Conservation (phyloP, 345 rosid genomes). For the Gossypium stocksii region DNA sequence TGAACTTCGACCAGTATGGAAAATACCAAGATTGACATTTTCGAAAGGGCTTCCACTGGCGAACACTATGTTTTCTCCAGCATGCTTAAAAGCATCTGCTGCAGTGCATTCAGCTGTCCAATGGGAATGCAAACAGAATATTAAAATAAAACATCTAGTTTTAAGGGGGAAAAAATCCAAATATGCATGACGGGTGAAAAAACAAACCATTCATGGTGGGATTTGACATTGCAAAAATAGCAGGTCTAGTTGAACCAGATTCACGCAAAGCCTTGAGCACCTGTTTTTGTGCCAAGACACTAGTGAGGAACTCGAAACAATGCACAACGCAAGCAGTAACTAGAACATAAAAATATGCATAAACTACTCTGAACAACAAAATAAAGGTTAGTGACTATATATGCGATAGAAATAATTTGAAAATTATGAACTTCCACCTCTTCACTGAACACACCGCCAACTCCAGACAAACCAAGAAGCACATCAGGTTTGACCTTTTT, state of each 20-base stretch:
- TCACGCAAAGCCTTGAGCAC: constrained; percentile 88
- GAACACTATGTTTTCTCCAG: constrained; percentile 86
- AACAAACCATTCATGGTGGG: constrained; percentile 89
- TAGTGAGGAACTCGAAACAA: constrained; percentile 7
- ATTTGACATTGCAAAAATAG: constrained; percentile 97
- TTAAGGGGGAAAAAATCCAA: constrained; percentile 5
- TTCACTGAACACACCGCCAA: constrained; percentile 84
- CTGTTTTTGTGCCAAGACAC: constrained; percentile 37
- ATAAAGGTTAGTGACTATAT: background rate
- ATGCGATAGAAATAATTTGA: background rate
- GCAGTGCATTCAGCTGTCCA: constrained; percentile 95
- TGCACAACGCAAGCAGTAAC: background rate
- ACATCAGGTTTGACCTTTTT: constrained; percentile 82
- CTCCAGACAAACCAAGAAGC: constrained; percentile 99
- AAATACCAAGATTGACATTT: constrained; percentile 71
- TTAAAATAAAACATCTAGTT: constrained; percentile 17
- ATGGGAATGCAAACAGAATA: constrained; percentile 16
- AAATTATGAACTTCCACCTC: constrained; percentile 41
- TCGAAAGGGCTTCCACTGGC: constrained; percentile 99
- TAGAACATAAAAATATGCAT: background rate
- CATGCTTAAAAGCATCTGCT: constrained; percentile 85
- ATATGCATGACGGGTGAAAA: constrained; percentile 8
- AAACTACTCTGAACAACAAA: background rate
- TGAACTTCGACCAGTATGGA: constrained; percentile 5
- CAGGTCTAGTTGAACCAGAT: constrained; percentile 80